Percentiles rank a stretch among this genome's conserved stretches.
Conservation (phyloP, 768 basidiomycete species). For the Hericium coralloides region DNA sequence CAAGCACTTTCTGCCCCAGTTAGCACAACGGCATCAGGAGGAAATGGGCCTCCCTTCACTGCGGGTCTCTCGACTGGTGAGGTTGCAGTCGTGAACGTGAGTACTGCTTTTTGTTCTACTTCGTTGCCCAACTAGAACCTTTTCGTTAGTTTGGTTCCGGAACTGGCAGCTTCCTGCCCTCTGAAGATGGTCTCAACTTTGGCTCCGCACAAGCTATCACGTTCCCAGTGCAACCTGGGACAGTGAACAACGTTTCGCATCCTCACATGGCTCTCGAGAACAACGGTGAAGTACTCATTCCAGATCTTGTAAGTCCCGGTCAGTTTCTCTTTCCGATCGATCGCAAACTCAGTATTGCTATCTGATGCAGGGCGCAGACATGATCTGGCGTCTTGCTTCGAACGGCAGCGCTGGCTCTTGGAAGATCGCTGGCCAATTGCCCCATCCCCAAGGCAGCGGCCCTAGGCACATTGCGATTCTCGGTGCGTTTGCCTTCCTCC, state of each 20-base stretch:
- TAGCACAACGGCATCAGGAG: conserved; percentile 40
- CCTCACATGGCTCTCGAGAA: conserved; percentile 61
- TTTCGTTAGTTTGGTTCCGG: conserved; percentile 39
- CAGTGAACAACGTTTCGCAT: conserved; percentile 31
- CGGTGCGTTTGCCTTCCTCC: conserved; percentile 17
- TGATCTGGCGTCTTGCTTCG: conserved; percentile 54
- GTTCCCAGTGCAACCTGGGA: conserved; percentile 34
- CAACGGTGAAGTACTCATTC: conserved; percentile 47
- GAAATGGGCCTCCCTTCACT: conserved; percentile 43
- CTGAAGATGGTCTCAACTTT: conserved; percentile 27
- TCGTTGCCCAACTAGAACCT: too few species aligned
- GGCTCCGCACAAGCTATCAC: conserved; percentile 31
- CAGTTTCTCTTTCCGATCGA: neutral
- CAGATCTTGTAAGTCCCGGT: conserved; percentile 45
- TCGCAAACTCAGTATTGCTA: too few species aligned
- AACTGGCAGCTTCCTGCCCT: conserved; percentile 44
- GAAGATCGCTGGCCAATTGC: conserved; percentile 50
- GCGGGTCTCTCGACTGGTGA: conserved; percentile 43
- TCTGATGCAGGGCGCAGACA: conserved; percentile 47
- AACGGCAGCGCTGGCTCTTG: conserved; percentile 35
- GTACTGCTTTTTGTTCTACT: conserved; percentile 8
- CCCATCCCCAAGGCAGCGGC: conserved; percentile 53
- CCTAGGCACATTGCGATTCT: conserved; percentile 38
- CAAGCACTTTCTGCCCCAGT: conserved; percentile 37
- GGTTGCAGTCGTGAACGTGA: conserved; percentile 50